Evolutionary conservation across 2,329 filamentous ascomycete genomes (phyloP), one percentile per base, ranked within the genome.

Genomic region (Trichoderma gracile): DNA sequence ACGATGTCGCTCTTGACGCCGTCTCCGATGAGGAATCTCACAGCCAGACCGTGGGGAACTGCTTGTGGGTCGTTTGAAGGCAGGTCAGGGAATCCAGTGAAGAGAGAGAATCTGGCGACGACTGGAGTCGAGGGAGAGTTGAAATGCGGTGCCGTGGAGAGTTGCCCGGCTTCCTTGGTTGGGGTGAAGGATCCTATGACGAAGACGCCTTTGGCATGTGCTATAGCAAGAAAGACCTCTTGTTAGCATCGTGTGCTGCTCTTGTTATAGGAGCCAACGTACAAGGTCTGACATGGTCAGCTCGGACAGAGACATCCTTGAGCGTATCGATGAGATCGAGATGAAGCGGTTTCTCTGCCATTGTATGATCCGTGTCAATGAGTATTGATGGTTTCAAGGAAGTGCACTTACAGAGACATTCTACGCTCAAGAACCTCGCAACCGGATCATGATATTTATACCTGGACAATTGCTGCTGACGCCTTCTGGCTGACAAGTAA

Each of bases 121-220:
- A 66, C 59, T 19, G 59, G 30, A 1, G 64, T 66, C 9, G 53
- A 58, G 12, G 64, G 38, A 17, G 53, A 38, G n/a, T 27, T 53
- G 30, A 66, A 66, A 27, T 66, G 64, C 27, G 59, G 50, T 7
- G 64, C 64, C 12, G 10, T 30, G 14, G 64, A 66, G 8, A 63
- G 38, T 7, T 56, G 17, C 43, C 63, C 63, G 17, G 64, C 64
- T n/a, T 66, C 52, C 17, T 46, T 19, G 19, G 59, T 50, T 23
- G 64, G 64, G 4, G 40, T 47, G 46, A 79, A 65, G 23, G 54
- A 45, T 1, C 63, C 63, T 21, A 33, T 19, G n/a, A 67, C 57
- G 27, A 67, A 56, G 21, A 67, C 15, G 5, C 65, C 63, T 40
- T 46, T 59, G 14, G 65, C 47, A 38, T 65, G 65, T 43, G 62